Evolutionary conservation across 192 early-diverging fungal species (phyloP).

Genomic region (Linnemannia zychae): DNA sequence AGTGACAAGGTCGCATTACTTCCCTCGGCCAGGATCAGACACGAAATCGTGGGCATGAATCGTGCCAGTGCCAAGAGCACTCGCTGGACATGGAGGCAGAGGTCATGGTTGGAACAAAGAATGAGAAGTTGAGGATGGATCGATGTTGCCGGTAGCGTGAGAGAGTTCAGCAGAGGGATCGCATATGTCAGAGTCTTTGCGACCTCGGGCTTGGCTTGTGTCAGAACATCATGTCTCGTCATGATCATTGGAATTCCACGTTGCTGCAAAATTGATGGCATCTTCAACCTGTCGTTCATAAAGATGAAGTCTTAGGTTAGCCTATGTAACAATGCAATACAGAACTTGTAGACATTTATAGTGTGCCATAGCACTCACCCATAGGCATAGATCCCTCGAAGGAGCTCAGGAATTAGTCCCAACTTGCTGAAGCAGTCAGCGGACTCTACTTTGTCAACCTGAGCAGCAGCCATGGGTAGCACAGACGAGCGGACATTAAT

Average conservation of each 20-base stretch:
- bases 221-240: slow-evolving; percentile 45
- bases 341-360: not conserved
- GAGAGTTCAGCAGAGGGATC: slow-evolving; percentile 41
- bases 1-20: slow-evolving; percentile 42
- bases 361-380: slow-evolving; percentile 8
- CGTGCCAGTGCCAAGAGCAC: slow-evolving; percentile 46
- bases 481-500: slow-evolving; percentile 25
- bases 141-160: slow-evolving; percentile 48
- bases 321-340: too few species aligned
- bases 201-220: slow-evolving; percentile 51
- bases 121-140: slow-evolving; percentile 52
- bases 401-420: slow-evolving; percentile 33
- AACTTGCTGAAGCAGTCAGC: slow-evolving; percentile 53
- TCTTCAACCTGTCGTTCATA: slow-evolving; percentile 19
- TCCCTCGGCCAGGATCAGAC: slow-evolving; percentile 48
- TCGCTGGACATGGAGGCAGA: slow-evolving; percentile 52
- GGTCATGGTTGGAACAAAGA: slow-evolving; percentile 46
- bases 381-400: slow-evolving; percentile 54
- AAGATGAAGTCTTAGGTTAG: not conserved
- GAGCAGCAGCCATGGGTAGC: slow-evolving; percentile 23
- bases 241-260: slow-evolving; percentile 57
- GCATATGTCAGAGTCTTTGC: slow-evolving; percentile 51
- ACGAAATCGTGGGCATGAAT: slow-evolving; percentile 57
- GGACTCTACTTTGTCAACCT: slow-evolving; percentile 36
- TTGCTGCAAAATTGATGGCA: slow-evolving; percentile 54